phyloP scores from a whole-genome alignment of 2,329 filamentous ascomycete species.

The Cryphonectria carpinicola region DNA sequence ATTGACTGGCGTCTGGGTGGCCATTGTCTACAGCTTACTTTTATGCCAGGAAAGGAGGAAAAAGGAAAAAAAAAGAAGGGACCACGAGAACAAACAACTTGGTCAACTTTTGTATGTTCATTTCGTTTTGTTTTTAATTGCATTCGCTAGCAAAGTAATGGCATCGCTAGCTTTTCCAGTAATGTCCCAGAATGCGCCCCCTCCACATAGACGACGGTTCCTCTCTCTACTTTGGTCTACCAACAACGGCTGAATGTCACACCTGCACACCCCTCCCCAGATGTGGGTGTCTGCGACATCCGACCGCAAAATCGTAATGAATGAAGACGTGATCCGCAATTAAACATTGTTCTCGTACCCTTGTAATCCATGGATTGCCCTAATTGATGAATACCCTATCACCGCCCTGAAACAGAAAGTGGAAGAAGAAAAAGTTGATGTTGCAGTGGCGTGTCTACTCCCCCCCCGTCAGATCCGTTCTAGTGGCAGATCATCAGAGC shows the following conservation, averaged over 20 bases:
- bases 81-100: not conserved
- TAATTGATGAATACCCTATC: not conserved
- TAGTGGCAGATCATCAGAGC: constrained; percentile 49
- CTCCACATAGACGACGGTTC: not conserved
- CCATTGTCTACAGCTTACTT: not conserved
- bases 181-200: constrained; percentile 1
- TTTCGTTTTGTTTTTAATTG: not conserved
- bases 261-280: not conserved
- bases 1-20: not conserved
- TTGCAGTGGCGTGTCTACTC: not conserved
- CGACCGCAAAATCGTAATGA: constrained; percentile 8
- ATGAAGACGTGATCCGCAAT: constrained; percentile 13
- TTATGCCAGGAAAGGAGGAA: not conserved
- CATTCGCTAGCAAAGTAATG: not conserved
- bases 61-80: not conserved
- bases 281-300: constrained; percentile 4
- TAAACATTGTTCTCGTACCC: not conserved
- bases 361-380: constrained; percentile 11
- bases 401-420: constrained; percentile 6
- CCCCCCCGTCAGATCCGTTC: constrained; percentile 17
- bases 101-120: not conserved
- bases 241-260: not conserved
- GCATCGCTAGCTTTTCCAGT: not conserved
- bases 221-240: not conserved
- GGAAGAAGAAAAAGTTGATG: not conserved